Evolutionary conservation across 1,284 basidiomycete genomes (phyloP), one percentile per base, ranked within the genome.

Genomic region (Puccinia triticina): DNA sequence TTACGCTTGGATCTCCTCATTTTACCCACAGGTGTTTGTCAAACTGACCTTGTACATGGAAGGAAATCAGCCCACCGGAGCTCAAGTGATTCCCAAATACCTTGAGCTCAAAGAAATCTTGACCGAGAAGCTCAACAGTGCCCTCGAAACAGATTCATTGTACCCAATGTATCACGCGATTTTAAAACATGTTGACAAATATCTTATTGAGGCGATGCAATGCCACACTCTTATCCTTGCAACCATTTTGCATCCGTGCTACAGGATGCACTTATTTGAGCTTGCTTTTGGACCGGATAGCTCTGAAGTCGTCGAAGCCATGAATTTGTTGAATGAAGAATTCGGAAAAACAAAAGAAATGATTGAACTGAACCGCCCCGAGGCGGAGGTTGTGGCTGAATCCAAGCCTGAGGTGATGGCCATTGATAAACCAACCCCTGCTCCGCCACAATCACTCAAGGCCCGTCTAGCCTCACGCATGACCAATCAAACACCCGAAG

Each of bases 161-260:
- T 67, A 67, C 16, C 64, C 64, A 40, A 67, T 67, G 64, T 67
- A 67, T 34, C 34, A 37, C 16, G 40, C 64, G 2, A 67, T 67
- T 11, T 46, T 40, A 46, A 67, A 67, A 26, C 64, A n/a, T 21
- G 34, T 40, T n/a, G 18, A 67, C 23, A 37, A 67, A 26, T 67
- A 67, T 40, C n/a, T n/a, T n/a, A n/a, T n/a, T n/a, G n/a, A n/a
- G n/a, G n/a, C n/a, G n/a, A n/a, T n/a, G n/a, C n/a, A n/a, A n/a
- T n/a, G n/a, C n/a, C n/a, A n/a, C n/a, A n/a, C n/a, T n/a, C n/a
- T n/a, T n/a, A n/a, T n/a, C n/a, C n/a, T n/a, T n/a, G n/a, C n/a
- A n/a, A n/a, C n/a, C n/a, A n/a, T n/a, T n/a, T n/a, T n/a, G n/a
- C n/a, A n/a, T n/a, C n/a, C n/a, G n/a, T n/a, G n/a, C 40, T 67